Evolutionary conservation across 108 stramenopile species (phyloP).

Genomic region (Asterionellopsis glacialis): DNA sequence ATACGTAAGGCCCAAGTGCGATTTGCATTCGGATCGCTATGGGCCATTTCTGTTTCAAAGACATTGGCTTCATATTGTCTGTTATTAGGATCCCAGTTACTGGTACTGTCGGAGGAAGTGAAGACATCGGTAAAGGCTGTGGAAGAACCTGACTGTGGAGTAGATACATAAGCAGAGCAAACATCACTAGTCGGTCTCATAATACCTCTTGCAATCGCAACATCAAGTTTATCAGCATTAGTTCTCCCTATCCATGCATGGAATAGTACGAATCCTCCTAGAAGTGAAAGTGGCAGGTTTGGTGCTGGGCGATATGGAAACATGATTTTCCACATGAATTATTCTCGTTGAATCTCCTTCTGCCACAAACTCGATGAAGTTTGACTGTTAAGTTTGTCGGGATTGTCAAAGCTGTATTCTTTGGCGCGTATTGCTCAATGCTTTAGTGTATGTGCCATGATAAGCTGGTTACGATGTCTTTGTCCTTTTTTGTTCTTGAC

Average conservation of each 20-base stretch:
- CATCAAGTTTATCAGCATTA: background rate
- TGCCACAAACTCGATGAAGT: no score
- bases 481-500: no score
- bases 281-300: no score
- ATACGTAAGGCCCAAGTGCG: background rate
- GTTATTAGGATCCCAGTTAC: background rate
- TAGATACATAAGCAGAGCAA: background rate
- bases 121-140: background rate
- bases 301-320: no score
- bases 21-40: background rate
- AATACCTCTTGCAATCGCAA: background rate
- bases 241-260: background rate
- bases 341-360: no score
- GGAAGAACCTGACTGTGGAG: conserved; percentile 1
- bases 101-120: background rate
- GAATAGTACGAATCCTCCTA: no score
- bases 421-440: no score
- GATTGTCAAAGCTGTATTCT: no score
- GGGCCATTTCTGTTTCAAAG: background rate
- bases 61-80: background rate
- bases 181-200: background rate
- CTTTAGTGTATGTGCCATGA: no score
- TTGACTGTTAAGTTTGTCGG: no score
- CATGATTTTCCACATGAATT: no score
- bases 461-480: no score